Conservation (phyloP, 2,329 filamentous ascomycete species). For the Chaetomium globosum region DNA sequence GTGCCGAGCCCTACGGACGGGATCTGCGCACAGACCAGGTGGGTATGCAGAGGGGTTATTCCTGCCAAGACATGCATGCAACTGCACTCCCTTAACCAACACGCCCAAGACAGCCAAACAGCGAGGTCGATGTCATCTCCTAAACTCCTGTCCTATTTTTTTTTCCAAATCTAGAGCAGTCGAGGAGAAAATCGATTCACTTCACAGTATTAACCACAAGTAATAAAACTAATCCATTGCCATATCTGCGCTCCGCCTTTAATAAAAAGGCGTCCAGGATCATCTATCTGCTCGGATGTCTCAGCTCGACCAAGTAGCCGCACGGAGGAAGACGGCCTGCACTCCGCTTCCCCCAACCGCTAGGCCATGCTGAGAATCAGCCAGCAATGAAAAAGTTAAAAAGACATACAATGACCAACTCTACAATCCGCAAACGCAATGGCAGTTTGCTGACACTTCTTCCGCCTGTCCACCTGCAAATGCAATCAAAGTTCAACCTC, state of each 20-base stretch:
- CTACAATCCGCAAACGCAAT: slow-evolving; percentile 12
- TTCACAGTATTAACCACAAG: not conserved
- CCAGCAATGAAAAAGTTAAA: slow-evolving; percentile 12
- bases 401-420: slow-evolving; percentile 18
- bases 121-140: too few species aligned
- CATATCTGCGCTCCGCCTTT: slow-evolving; percentile 12
- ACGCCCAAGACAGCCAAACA: not conserved
- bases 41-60: not conserved
- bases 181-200: not conserved
- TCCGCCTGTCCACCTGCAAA: slow-evolving; percentile 16
- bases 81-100: too few species aligned
- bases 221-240: slow-evolving; percentile 14
- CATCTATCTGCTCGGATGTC: slow-evolving; percentile 17
- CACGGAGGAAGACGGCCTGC: slow-evolving; percentile 29
- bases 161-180: not conserved
- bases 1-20: slow-evolving; percentile 24
- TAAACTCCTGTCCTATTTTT: not conserved
- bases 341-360: slow-evolving; percentile 27
- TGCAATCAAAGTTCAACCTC: slow-evolving; percentile 17
- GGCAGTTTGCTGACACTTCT: slow-evolving; percentile 12
- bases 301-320: slow-evolving; percentile 15
- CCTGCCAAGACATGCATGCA: slow-evolving; percentile 14
- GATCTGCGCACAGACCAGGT: slow-evolving; percentile 20
- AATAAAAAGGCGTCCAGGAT: slow-evolving; percentile 3
- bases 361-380: slow-evolving; percentile 8